Percentiles rank a stretch among this genome's conserved stretches.
Evolutionary conservation across 441 rosid species (phyloP).

Genomic region (Pelargonium exstipulatum): DNA sequence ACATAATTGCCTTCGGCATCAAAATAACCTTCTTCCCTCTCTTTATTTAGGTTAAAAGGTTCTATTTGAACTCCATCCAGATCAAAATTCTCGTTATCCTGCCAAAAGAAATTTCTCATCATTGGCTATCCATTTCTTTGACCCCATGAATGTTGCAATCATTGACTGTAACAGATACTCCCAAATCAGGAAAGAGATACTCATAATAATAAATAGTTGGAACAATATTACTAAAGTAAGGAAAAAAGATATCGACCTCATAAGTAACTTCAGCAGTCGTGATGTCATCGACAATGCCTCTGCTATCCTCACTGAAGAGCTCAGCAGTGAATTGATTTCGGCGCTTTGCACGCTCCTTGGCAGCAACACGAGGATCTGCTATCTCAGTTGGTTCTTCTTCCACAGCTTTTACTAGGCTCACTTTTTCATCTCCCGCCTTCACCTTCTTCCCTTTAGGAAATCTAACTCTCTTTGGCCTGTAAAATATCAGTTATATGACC

Average conservation of each 20-base stretch:
- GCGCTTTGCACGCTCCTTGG: constrained; percentile 63
- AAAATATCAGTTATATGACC: constrained; percentile 9
- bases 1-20: constrained; percentile 86
- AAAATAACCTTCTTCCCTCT: constrained; percentile 96
- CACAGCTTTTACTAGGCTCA: constrained; percentile 16
- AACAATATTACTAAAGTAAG: background rate
- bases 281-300: constrained; percentile 28
- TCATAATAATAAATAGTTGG: background rate
- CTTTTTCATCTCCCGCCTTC: constrained; percentile 51
- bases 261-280: constrained; percentile 59
- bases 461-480: constrained; percentile 69
- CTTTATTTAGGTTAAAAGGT: constrained; percentile 83
- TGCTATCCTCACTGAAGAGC: constrained; percentile 44
- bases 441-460: constrained; percentile 90
- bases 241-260: constrained; percentile 37
- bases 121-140: constrained; percentile 22
- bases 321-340: constrained; percentile 52
- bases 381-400: constrained; percentile 22
- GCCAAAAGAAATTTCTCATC: constrained; percentile 36
- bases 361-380: constrained; percentile 51
- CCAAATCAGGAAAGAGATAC: constrained; percentile 18
- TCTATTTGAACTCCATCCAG: constrained; percentile 91
- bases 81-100: constrained; percentile 63
- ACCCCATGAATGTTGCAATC: constrained; percentile 12
- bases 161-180: constrained; percentile 19